Evolutionary conservation across 495 filamentous ascomycete species (phyloP).

Genomic region (Neurospora pannonica): DNA sequence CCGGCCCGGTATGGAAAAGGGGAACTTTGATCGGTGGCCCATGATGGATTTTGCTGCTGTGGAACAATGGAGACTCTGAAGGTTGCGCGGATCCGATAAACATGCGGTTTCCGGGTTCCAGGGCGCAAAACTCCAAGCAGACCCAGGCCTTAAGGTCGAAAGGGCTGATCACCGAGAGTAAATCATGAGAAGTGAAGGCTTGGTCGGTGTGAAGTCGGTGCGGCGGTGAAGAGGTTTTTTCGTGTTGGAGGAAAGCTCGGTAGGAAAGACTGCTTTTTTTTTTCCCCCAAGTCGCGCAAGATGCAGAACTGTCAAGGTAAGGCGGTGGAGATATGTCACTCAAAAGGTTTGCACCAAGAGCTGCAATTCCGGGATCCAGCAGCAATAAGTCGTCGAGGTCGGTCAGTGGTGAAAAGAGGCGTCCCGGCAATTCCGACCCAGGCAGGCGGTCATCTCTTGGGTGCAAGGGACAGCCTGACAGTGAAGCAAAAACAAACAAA

Average conservation of each 20-base stretch:
- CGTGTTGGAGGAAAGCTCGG: background rate
- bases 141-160: conserved; percentile 1
- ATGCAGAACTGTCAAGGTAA: background rate
- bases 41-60: conserved; percentile 19
- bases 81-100: background rate
- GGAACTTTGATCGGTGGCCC: conserved; percentile 43
- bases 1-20: conserved; percentile 43
- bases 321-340: background rate
- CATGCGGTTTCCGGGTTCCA: background rate
- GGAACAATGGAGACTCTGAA: background rate
- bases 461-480: conserved; percentile 3
- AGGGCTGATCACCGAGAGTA: conserved; percentile 8
- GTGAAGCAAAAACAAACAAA: conserved; percentile 3
- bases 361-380: conserved; percentile 15
- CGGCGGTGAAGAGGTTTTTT: background rate
- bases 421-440: conserved; percentile 7
- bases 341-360: background rate
- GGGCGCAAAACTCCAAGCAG: background rate
- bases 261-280: background rate
- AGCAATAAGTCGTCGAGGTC: conserved; percentile 3
- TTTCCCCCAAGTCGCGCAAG: background rate
- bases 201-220: background rate
- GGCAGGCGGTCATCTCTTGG: conserved; percentile 13
- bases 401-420: background rate
- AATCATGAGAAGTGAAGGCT: conserved; percentile 4